Evolutionary conservation across 441 rosid species (phyloP), one percentile per base, ranked within the genome.

Genomic region (Jatropha multifida): DNA sequence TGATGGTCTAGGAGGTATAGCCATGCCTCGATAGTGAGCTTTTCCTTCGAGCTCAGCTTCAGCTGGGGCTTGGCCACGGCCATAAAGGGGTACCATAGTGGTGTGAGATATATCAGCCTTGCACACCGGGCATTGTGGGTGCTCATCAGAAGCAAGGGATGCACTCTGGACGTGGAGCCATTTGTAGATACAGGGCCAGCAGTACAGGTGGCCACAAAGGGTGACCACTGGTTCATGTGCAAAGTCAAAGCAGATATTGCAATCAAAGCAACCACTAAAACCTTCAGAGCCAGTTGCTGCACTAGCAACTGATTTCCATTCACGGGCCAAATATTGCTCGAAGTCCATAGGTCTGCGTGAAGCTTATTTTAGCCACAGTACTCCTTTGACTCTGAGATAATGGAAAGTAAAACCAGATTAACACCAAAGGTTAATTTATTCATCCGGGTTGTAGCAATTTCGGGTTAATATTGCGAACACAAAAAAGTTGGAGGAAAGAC

Each of bases 141-240:
- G 85, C 74, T 93, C 92, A 40, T 88, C 90, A 2, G 85, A 63
- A 68, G 87, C 86, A 65, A 89, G 85, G 2, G 97, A 89, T 56
- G 84, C 81, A 65, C 89, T 89, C 81, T 92, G 95, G 78, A 91
- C 89, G 9, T 88, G 94, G 20, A 91, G 90, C 98, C 97, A 92
- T 79, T 78, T 86, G 89, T 90, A 94, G 79, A 94, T 92, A 88
- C 98, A 94, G 52, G 97, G 92, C 98, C 97, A 94, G 82, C 97
- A 94, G 82, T 86, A 94, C 71, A 94, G 94, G 80, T 94, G 98
- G 38, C 98, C 97, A 27, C 98, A 92, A 66, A 88, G 91, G 61
- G 97, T 94, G 63, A 94, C 97, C 18, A 94, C 92, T 0, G 98
- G 98, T 72, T 92, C 97, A 7, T 73, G 82, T 0, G 91, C 97